These are phyloP conservation scores for Coemansia sp. DNA, from an alignment of 192 early-diverging fungal species.

Conservation along the genomic window DNA sequence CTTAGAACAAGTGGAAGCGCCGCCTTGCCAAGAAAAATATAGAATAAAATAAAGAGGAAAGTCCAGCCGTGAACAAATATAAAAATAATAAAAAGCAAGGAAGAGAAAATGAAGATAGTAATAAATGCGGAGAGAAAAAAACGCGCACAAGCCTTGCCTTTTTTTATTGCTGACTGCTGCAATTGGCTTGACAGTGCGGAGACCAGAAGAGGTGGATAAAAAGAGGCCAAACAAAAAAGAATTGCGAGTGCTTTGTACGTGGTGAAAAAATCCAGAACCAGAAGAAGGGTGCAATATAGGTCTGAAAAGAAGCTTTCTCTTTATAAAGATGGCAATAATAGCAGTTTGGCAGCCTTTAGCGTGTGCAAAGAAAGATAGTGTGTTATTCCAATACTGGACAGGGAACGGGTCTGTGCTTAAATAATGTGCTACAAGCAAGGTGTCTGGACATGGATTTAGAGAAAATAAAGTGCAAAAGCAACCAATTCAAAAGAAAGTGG, in stretches of 20 bases:
- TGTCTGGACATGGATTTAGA: background rate
- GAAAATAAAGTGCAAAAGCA: background rate
- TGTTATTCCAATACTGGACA: background rate
- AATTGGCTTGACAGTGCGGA: background rate
- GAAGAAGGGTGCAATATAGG: background rate
- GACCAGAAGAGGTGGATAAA: background rate
- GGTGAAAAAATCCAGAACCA: background rate
- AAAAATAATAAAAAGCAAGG: background rate
- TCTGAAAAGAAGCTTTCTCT: background rate
- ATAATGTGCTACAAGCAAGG: background rate
- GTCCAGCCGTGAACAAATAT: constrained; percentile 2
- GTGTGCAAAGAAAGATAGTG: no score
- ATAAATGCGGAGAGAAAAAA: background rate
- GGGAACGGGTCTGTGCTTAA: background rate
- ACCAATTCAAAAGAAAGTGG: background rate
- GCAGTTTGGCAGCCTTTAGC: background rate
- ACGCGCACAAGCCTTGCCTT: background rate
- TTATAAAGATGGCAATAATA: background rate
- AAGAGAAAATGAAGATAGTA: background rate
- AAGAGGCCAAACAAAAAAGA: background rate
- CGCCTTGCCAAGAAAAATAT: background rate
- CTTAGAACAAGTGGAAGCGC: background rate
- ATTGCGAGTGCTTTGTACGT: background rate
- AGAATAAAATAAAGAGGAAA: background rate
- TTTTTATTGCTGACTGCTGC: background rate